phyloP scores from a whole-genome alignment of 345 rosid species.

The Boechera divaricarpa region DNA sequence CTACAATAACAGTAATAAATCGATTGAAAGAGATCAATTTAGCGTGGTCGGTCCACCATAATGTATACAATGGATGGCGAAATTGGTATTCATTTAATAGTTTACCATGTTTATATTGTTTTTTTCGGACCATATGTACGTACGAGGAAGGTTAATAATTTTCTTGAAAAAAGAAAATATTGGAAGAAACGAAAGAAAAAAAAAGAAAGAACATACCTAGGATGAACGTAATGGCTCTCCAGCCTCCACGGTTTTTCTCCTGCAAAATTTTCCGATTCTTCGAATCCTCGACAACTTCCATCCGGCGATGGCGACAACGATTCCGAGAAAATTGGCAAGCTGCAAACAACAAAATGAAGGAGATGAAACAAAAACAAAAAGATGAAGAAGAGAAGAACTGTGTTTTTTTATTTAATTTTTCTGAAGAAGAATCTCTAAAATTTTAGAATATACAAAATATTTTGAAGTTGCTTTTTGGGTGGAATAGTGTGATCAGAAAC shows the following conservation, averaged over 20 bases:
- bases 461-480: conserved; percentile 4
- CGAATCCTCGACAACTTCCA: conserved; percentile 23
- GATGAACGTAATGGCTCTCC: conserved; percentile 77
- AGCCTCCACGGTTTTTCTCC: conserved; percentile 68
- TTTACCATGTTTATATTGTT: conserved; percentile 29
- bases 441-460: neutral
- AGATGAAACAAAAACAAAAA: neutral
- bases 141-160: neutral
- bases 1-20: neutral
- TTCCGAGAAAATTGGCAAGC: neutral
- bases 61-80: neutral
- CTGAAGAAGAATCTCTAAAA: neutral
- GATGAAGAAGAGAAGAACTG: neutral
- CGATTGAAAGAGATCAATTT: neutral
- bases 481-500: conserved; percentile 26
- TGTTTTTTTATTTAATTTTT: neutral
- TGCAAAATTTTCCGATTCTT: conserved; percentile 10
- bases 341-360: neutral
- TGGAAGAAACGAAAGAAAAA: neutral
- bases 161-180: neutral
- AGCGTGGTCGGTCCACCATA: neutral
- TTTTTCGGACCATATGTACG: neutral
- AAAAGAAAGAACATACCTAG: conserved; percentile 50
- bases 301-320: conserved; percentile 22
- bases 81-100: conserved; percentile 9